Percentiles rank a stretch among this genome's conserved stretches.
These are phyloP conservation scores for Cyclotella cryptica DNA, from an alignment of 108 stramenopile genomes.

Conservation along the genomic window DNA sequence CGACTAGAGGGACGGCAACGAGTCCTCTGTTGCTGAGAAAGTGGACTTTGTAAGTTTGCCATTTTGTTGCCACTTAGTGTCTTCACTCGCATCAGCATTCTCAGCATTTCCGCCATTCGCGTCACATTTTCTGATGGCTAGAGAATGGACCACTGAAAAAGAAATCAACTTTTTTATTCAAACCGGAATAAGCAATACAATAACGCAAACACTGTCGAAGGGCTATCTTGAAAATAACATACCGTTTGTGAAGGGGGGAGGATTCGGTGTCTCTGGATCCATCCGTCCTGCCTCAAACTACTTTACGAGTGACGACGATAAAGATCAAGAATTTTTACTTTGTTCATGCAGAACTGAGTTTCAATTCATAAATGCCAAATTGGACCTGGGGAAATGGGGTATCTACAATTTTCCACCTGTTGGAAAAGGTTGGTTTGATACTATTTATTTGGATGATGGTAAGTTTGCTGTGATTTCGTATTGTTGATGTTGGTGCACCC, in stretches of 20 bases:
- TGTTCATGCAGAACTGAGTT: conserved; percentile 52
- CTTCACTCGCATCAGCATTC: not conserved
- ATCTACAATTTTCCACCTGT: conserved; percentile 59
- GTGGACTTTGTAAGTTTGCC: conserved; percentile 49
- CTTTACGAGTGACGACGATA: not conserved
- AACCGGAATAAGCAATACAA: conserved; percentile 41
- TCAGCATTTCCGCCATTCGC: not conserved
- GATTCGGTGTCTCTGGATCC: conserved; percentile 57
- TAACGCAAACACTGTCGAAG: conserved; percentile 56
- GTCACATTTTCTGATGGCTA: not conserved
- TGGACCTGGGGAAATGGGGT: conserved; percentile 62
- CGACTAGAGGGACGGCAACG: conserved; percentile 37
- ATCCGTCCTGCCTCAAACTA: not conserved
- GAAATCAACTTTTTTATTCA: conserved; percentile 71
- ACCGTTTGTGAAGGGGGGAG: conserved; percentile 56
- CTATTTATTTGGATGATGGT: conserved; percentile 67
- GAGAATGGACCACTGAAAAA: conserved; percentile 68
- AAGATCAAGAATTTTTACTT: not conserved
- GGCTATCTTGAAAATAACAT: conserved; percentile 54
- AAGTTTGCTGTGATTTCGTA: not conserved
- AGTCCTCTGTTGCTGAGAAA: conserved; percentile 46
- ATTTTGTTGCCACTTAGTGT: not conserved
- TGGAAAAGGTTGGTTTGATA: conserved; percentile 77
- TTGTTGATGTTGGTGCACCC: too few species aligned
- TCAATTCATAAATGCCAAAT: conserved; percentile 53